Percentiles rank a stretch among this genome's conserved stretches.
These are phyloP conservation scores for Scheffersomyces lignosus DNA, from an alignment of 805 yeast genomes.

Conservation along the genomic window DNA sequence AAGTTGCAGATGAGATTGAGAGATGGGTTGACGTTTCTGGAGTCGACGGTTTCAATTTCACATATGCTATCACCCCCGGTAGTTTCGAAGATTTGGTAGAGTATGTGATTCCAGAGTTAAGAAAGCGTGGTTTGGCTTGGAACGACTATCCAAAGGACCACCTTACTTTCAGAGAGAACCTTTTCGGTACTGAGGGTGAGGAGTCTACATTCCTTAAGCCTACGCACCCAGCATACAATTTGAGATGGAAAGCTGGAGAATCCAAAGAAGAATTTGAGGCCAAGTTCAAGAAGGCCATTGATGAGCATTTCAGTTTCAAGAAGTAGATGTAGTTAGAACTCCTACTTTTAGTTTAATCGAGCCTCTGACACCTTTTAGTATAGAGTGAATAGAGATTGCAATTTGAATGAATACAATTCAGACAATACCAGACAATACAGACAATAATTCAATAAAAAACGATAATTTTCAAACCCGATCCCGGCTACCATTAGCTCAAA, in stretches of 20 bases:
- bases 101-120: slow-evolving; percentile 36
- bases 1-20: slow-evolving; percentile 41
- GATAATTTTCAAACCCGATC: no score
- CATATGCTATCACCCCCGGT: slow-evolving; percentile 37
- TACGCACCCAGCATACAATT: slow-evolving; percentile 3
- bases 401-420: no score
- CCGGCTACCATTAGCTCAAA: no score
- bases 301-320: slow-evolving; percentile 1
- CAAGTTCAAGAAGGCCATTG: slow-evolving; percentile 2
- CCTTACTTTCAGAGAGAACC: slow-evolving; percentile 37
- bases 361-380: no score
- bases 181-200: slow-evolving; percentile 25
- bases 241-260: slow-evolving; percentile 6
- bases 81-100: slow-evolving; percentile 38
- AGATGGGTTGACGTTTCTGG: slow-evolving; percentile 38
- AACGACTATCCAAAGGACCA: slow-evolving; percentile 34
- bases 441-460: no score
- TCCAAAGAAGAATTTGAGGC: slow-evolving; percentile 3
- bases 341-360: no score
- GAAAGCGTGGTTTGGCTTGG: slow-evolving; percentile 33
- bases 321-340: neutral
- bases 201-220: slow-evolving; percentile 11
- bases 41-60: slow-evolving; percentile 45
- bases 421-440: no score
- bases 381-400: no score